Evolutionary conservation across 139 green algal species (phyloP), one percentile per base, ranked within the genome.

Genomic region (Chlamydomonas eustigma): DNA sequence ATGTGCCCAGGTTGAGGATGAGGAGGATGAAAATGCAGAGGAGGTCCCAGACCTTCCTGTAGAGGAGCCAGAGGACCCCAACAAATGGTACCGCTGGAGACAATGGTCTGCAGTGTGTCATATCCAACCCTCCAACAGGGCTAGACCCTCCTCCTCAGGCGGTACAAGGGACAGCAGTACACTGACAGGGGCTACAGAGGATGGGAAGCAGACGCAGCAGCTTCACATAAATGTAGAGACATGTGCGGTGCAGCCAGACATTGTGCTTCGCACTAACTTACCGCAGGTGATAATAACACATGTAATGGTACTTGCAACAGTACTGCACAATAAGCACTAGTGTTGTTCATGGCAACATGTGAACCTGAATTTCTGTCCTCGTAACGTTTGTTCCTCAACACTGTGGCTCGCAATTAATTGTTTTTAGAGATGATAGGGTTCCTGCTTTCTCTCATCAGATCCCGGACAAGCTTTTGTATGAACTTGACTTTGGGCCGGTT

Each of bases 401-500:
- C n/a, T n/a, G n/a, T n/a, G n/a, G n/a, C n/a, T n/a, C n/a, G n/a
- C n/a, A n/a, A n/a, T n/a, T n/a, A n/a, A n/a, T n/a, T n/a, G n/a
- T n/a, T n/a, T n/a, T n/a, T n/a, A n/a, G n/a, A n/a, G n/a, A n/a
- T n/a, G n/a, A n/a, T n/a, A n/a, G 12, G 44, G 44, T 58, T 58
- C 44, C 44, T 58, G 44, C 18, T 18, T 18, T 58, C 44, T 18
- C 44, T 58, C 44, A 28, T 58, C 63, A 50, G 68, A 72, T 76
- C 0, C 4, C 52, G 4, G 79, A 78, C 37, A 88, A 84, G 64
- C 72, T 44, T 12, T 81, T 79, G 64, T 80, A 80, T 44, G 38
- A 78, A 52, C 71, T 89, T 31, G 78, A 89, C 74, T 91, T 88
- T 79, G 86, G 86, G 18, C 78, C 82, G 22, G 74, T 89, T 76